Percentiles rank a stretch among this genome's conserved stretches.
Conservation (phyloP, 306 rosid species). For the Argentina anserina region DNA sequence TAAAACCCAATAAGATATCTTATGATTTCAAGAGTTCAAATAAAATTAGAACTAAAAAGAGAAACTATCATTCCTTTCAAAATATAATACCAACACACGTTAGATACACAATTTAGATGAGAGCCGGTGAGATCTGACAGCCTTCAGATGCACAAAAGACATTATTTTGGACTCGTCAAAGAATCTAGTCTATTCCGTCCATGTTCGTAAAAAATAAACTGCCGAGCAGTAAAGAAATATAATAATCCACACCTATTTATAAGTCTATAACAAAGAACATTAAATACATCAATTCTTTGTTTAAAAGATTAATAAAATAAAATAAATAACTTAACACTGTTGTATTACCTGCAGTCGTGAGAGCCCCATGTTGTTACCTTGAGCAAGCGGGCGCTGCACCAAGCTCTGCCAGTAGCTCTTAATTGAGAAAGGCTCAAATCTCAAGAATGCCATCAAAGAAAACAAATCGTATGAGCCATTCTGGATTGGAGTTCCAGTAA, state of each 20-base stretch:
- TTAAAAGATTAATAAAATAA: neutral
- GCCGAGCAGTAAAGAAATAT: neutral
- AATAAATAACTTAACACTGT: neutral
- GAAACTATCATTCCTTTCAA: neutral
- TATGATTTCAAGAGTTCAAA: neutral
- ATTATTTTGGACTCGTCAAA: neutral
- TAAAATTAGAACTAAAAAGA: neutral
- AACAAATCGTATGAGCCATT: slow-evolving; percentile 68
- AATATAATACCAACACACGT: neutral
- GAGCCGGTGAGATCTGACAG: neutral
- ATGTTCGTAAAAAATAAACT: neutral
- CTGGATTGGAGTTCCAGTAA: slow-evolving; percentile 80
- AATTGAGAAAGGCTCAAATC: slow-evolving; percentile 67
- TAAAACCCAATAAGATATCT: neutral
- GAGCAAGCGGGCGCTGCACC: slow-evolving; percentile 67
- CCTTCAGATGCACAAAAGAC: neutral
- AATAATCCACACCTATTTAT: neutral
- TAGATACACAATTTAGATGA: neutral
- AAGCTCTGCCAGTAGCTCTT: slow-evolving; percentile 62
- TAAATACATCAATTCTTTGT: neutral
- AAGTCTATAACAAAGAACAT: neutral
- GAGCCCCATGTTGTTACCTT: slow-evolving; percentile 42
- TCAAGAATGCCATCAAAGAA: slow-evolving; percentile 70
- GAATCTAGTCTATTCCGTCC: neutral
- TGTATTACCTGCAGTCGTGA: slow-evolving; percentile 67